These are phyloP conservation scores for Quercus glauca DNA, from an alignment of 306 rosid species.

Conservation along the genomic window DNA sequence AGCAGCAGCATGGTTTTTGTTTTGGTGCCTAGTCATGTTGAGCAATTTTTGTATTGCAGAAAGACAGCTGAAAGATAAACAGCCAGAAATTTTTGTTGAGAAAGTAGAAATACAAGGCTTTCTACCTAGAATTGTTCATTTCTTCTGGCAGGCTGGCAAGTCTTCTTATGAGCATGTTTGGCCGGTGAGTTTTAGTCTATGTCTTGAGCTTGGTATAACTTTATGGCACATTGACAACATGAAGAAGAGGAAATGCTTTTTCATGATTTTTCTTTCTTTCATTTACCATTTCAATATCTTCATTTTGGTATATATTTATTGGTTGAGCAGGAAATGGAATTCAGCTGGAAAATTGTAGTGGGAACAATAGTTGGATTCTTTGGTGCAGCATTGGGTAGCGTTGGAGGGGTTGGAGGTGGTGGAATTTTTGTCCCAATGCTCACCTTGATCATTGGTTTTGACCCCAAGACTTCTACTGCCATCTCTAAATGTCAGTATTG, in stretches of 20 bases:
- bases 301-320: slow-evolving; percentile 18
- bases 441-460: slow-evolving; percentile 75
- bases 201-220: not conserved
- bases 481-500: slow-evolving; percentile 72
- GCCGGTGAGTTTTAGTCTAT: slow-evolving; percentile 56
- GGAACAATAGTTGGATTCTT: slow-evolving; percentile 80
- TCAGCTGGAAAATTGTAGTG: slow-evolving; percentile 66
- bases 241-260: not conserved
- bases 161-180: slow-evolving; percentile 67
- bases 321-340: slow-evolving; percentile 68
- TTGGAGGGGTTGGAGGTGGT: slow-evolving; percentile 92
- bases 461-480: slow-evolving; percentile 86
- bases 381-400: slow-evolving; percentile 87
- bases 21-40: slow-evolving; percentile 40
- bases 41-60: slow-evolving; percentile 41
- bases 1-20: slow-evolving; percentile 38
- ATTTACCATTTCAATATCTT: not conserved
- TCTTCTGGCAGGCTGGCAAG: slow-evolving; percentile 53
- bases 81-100: slow-evolving; percentile 4
- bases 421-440: slow-evolving; percentile 91
- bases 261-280: not conserved
- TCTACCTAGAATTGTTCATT: slow-evolving; percentile 33
- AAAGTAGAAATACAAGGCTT: slow-evolving; percentile 24
- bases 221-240: too few species aligned
- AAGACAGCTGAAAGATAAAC: slow-evolving; percentile 46